phyloP scores from a whole-genome alignment of 495 filamentous ascomycete species.

The Neurospora pannonica region DNA sequence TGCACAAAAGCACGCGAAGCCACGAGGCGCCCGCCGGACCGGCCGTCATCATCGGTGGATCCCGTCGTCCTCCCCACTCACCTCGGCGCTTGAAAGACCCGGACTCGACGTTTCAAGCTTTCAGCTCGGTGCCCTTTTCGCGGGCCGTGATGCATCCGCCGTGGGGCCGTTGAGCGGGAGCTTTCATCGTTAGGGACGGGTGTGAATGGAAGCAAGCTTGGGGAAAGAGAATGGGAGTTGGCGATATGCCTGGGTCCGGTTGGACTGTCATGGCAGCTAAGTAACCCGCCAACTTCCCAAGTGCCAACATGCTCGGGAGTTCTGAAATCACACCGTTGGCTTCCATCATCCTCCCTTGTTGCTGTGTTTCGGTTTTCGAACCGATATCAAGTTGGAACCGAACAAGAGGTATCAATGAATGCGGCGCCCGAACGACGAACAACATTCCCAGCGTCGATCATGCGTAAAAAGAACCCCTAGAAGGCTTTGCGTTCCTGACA shows the following conservation, averaged over 20 bases:
- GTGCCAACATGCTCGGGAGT: background rate
- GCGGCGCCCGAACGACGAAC: background rate
- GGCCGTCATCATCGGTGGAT: background rate
- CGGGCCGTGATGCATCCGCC: background rate
- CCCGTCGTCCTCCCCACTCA: background rate
- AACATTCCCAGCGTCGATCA: background rate
- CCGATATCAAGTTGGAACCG: background rate
- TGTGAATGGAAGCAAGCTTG: background rate
- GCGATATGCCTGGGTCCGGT: background rate
- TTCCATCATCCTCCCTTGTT: background rate
- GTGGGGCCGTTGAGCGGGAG: background rate
- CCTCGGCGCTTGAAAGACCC: background rate
- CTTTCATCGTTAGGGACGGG: background rate
- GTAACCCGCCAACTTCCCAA: background rate
- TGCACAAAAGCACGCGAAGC: background rate
- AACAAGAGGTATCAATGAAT: background rate
- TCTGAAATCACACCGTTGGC: background rate
- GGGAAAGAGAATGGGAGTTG: background rate
- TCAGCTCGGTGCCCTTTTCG: background rate
- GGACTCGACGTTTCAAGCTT: background rate
- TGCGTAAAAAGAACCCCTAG: background rate
- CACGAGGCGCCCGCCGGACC: background rate
- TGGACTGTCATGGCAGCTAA: background rate
- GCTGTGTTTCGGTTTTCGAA: background rate
- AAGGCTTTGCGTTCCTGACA: background rate